Evolutionary conservation across 2,329 filamentous ascomycete species (phyloP), one percentile per base, ranked within the genome.

Genomic region (Trichophyton rubrum): DNA sequence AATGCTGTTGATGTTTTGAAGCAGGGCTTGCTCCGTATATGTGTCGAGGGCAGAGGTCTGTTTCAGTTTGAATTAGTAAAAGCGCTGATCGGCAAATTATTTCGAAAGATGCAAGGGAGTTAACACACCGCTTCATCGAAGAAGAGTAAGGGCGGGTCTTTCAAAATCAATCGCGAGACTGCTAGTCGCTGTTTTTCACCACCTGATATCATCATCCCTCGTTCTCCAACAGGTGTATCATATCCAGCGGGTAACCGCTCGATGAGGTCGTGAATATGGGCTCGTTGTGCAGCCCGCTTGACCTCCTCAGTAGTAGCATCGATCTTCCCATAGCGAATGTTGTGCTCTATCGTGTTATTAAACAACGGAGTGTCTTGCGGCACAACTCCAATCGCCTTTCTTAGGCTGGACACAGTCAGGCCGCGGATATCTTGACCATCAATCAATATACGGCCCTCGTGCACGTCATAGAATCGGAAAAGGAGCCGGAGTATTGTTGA

Each of bases 301-400:
- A 99, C 87, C 61, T 86, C 79, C 35, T 90, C 89, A 8, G 81
- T 78, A 0, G 85, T 80, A 0, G 92, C 91, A 55, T 85, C 83
- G 64, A 97, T 82, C 66, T 88, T 83, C 58, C 93, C 93, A 72
- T 99, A 99, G 64, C 85, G 87, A 68, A 99, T 96, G 71, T 99
- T 99, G 73, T 96, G 90, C 70, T 88, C 87, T 62, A 99, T 92
- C 0, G 90, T 93, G 69, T 96, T 90, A 72, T 99, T 99, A 79
- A 99, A 99, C 0, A 99, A 80, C 0, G 93, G 91, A 0, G 93
- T 97, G 67, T 99, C 93, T 72, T 99, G 95, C 0, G 93, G 93
- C 0, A 99, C 93, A 15, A 99, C 92, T 22, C 93, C 93, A 64
- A 99, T 97, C 1, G 88, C 82, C 65, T 83, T 84, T 5, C 93